phyloP scores from a whole-genome alignment of 176 grass and related monocot genomes.

The Avena eriantha region DNA sequence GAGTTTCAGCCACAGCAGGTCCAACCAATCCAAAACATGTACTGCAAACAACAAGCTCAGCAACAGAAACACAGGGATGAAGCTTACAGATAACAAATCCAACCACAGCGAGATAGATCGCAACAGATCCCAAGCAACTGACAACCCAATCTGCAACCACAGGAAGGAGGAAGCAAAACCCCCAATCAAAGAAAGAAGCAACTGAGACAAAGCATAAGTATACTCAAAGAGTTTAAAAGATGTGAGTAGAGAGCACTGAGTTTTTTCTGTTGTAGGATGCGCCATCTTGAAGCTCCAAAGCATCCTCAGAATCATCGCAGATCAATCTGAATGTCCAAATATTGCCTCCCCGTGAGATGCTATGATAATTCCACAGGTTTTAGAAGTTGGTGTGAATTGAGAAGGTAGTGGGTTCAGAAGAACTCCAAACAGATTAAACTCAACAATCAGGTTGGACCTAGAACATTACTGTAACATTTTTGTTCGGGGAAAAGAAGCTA shows the following conservation, averaged over 20 bases:
- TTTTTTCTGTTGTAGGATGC: not conserved
- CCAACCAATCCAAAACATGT: not conserved
- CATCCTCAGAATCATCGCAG: not conserved
- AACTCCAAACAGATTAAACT: not conserved
- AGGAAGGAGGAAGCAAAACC: not conserved
- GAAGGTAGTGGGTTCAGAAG: not conserved
- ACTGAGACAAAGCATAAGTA: not conserved
- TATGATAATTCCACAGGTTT: not conserved
- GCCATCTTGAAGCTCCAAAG: not conserved
- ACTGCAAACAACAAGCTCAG: not conserved
- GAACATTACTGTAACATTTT: not conserved
- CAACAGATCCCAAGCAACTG: not conserved
- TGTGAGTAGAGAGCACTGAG: not conserved
- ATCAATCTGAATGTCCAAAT: conserved; percentile 30
- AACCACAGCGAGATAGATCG: not conserved
- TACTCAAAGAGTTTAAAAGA: not conserved
- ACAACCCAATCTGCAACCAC: not conserved
- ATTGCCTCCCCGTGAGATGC: not conserved
- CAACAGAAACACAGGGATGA: not conserved
- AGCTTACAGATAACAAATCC: not conserved
- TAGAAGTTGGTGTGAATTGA: not conserved
- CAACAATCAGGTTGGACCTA: not conserved
- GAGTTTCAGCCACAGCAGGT: not conserved
- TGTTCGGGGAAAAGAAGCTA: not conserved
- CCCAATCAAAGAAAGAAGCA: conserved; percentile 3